Percentiles rank a stretch among this genome's conserved stretches.
phyloP scores from a whole-genome alignment of 2,329 filamentous ascomycete genomes.

The Microascus cirrosus region DNA sequence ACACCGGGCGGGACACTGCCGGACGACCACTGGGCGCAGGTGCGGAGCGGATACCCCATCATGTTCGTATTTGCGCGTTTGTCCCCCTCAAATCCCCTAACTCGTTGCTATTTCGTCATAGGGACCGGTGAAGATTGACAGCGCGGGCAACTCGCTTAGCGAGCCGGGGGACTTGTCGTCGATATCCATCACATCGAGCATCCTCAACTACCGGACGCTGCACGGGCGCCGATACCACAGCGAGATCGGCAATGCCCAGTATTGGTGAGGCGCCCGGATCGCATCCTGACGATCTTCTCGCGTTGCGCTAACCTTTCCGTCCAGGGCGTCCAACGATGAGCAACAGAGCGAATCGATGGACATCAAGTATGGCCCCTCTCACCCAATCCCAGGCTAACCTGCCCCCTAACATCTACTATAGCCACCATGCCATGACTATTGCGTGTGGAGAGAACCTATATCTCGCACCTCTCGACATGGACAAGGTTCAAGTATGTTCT shows the following conservation, averaged over 20 bases:
- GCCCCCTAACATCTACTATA: neutral
- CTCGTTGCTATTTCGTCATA: no score
- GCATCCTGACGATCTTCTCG: neutral
- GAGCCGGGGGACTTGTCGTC: conserved; percentile 11
- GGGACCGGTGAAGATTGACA: no score
- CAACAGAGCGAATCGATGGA: conserved; percentile 10
- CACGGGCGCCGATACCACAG: conserved; percentile 14
- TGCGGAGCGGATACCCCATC: no score
- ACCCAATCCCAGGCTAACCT: neutral
- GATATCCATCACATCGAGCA: conserved; percentile 18
- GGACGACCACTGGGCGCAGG: no score
- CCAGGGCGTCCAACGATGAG: conserved; percentile 7
- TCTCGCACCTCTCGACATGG: conserved; percentile 11
- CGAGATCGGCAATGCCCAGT: conserved; percentile 12
- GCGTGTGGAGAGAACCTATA: conserved; percentile 12
- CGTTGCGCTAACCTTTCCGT: neutral
- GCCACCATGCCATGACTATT: conserved; percentile 12
- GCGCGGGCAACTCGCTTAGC: no score
- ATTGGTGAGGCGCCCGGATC: conserved; percentile 7
- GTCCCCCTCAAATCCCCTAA: no score
- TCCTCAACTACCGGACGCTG: conserved; percentile 16
- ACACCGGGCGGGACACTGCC: no score
- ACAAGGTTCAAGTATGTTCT: conserved; percentile 9
- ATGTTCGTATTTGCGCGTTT: no score
- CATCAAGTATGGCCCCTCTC: conserved; percentile 8